Evolutionary conservation across 495 filamentous ascomycete genomes (phyloP).

Genomic region (Penicillium verhagenii): DNA sequence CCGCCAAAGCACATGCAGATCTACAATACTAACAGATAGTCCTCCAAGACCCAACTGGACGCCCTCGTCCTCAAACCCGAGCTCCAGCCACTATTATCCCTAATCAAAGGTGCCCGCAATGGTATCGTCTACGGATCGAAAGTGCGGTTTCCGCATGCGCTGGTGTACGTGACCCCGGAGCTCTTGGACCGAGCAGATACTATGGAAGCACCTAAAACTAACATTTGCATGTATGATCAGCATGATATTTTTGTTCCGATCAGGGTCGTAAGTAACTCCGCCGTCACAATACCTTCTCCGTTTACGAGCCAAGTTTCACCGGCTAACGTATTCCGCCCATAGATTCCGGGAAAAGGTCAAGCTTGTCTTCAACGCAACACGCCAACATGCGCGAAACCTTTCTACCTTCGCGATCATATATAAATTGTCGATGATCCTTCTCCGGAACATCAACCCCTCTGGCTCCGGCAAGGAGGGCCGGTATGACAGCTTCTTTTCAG

Average conservation of each 20-base stretch:
- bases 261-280: conserved; percentile 63
- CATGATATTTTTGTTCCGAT: conserved; percentile 94
- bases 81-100: conserved; percentile 75
- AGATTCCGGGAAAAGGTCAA: conserved; percentile 75
- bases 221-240: conserved; percentile 32
- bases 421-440: conserved; percentile 71
- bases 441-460: conserved; percentile 62
- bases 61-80: conserved; percentile 74
- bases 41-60: conserved; percentile 51
- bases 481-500: conserved; percentile 86
- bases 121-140: conserved; percentile 96
- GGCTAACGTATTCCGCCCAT: conserved; percentile 5
- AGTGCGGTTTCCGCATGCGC: conserved; percentile 96
- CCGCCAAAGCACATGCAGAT: conserved; percentile 11
- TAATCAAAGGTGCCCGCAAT: conserved; percentile 92
- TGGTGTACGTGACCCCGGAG: conserved; percentile 62
- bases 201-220: not conserved
- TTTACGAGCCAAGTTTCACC: conserved; percentile 5
- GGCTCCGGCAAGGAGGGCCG: conserved; percentile 62
- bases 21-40: conserved; percentile 3
- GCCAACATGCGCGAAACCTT: conserved; percentile 87
- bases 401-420: conserved; percentile 87
- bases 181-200: not conserved
- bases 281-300: conserved; percentile 2
- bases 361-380: conserved; percentile 81